Evolutionary conservation across 2,329 filamentous ascomycete genomes (phyloP), one percentile per base, ranked within the genome.

Genomic region (Ploettnerulaceae sp.): DNA sequence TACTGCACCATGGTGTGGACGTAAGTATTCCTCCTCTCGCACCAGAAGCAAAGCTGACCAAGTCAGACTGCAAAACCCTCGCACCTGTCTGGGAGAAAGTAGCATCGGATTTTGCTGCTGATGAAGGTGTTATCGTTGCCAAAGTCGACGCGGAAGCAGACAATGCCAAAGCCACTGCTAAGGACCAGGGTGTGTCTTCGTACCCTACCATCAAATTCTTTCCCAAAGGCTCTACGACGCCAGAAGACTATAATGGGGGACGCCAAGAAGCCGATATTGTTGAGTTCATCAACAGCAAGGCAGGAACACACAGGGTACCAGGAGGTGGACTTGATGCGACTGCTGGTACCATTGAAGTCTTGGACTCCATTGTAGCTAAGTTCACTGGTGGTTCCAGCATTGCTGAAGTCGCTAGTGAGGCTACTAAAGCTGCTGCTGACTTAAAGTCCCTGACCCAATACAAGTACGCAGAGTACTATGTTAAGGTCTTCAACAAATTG

Each of bases 151-250:
- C 89, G 63, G 91, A 98, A 71, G 81, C 85, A 22, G 82, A 87
- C 60, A 88, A 88, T 68, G 81, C 84, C 68, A 96, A 95, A 71
- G 77, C 78, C 34, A 81, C 83, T 39, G 84, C 89, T 41, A 69
- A 80, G 64, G 81, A 83, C 41, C 83, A 93, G 64, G 88, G 82
- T 51, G 80, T 98, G 57, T 77, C 77, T 45, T 88, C 85, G 26
- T 98, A 94, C 76, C 93, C 93, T 39, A 98, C 93, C 53, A 95
- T 98, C 75, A 95, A 95, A 74, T 98, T 84, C 79, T 98, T 96
- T 79, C 79, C 89, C 58, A 86, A 85, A 67, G 90, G 89, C 59
- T 86, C 82, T 64, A 86, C 77, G 54, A 81, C 85, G 63, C 68
- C 81, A 35, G 76, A 83, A 59, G 64, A 73, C 35, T 98, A 96